These are phyloP conservation scores for Cladophialophora bantiana DNA, from an alignment of 2,329 filamentous ascomycete species.

Conservation along the genomic window DNA sequence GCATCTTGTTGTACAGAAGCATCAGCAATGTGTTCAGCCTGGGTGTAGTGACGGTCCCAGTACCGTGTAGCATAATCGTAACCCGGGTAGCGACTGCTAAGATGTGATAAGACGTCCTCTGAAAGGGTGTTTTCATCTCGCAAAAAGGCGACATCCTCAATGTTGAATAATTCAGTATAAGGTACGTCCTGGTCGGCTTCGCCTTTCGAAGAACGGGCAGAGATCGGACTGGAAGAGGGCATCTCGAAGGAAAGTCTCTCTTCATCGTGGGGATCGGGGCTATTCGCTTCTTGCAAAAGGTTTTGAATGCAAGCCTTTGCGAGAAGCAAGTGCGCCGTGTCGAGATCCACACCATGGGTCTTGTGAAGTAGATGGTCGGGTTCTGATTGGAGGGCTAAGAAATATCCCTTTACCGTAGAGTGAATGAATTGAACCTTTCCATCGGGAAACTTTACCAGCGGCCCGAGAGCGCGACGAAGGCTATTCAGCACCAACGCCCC, in stretches of 20 bases:
- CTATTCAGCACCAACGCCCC: slow-evolving; percentile 19
- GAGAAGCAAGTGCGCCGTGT: slow-evolving; percentile 19
- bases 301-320: slow-evolving; percentile 21
- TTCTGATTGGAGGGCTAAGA: slow-evolving; percentile 16
- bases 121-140: slow-evolving; percentile 22
- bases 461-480: slow-evolving; percentile 24
- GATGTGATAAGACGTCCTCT: slow-evolving; percentile 13
- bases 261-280: slow-evolving; percentile 10
- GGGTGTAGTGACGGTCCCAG: slow-evolving; percentile 26
- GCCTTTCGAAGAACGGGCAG: slow-evolving; percentile 10
- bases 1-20: slow-evolving; percentile 10
- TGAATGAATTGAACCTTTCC: slow-evolving; percentile 27
- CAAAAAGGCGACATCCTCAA: slow-evolving; percentile 30
- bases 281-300: slow-evolving; percentile 15
- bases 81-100: slow-evolving; percentile 11
- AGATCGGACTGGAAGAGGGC: slow-evolving; percentile 23
- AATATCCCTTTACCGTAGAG: slow-evolving; percentile 23
- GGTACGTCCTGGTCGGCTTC: slow-evolving; percentile 16
- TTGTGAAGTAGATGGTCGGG: slow-evolving; percentile 24
- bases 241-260: slow-evolving; percentile 16
- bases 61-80: slow-evolving; percentile 27
- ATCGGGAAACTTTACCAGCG: slow-evolving; percentile 27
- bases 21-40: slow-evolving; percentile 17
- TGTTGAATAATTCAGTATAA: slow-evolving; percentile 22
- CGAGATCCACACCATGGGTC: slow-evolving; percentile 24